Base-by-base conservation (phyloP, 2,329 filamentous ascomycete species). In the Aspergillus ruber region DNA sequence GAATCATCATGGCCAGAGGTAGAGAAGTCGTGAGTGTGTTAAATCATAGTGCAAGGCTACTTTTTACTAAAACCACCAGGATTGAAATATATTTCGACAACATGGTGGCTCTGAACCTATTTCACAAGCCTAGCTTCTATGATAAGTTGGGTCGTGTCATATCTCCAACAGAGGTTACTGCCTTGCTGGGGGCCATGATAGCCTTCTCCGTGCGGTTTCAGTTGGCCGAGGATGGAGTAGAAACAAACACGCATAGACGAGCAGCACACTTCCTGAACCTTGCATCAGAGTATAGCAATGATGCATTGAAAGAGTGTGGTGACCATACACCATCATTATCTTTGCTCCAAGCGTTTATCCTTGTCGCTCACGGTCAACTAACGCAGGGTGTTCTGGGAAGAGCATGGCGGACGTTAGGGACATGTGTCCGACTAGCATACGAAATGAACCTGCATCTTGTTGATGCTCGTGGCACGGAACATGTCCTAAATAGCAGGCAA, bases 331-430 rank as follows among this genome's bases (percentile, higher is more conserved):
- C 67, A 2, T 60, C 65, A 1, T 52, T 71, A 17, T 65, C 59
- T 46, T 46, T 71, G 13, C 50, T 72, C 6, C 69, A 72, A 49
- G 62, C 69, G 2, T 43, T 63, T 32, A 62, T 69, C 29, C 44
- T 71, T 2, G 56, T 57, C 6, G 64, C 66, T 2, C 64, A 64
- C 50, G 66, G 63, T 44, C 63, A 66, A 33, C 59, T 71, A 8
- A 65, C 60, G 1, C 56, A 59, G 17, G 64, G 66, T 18, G 69
- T 71, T 2, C 61, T 58, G 9, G 68, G 64, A 2, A 60, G 55
- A 25, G 63, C 69, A 6, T 72, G 69, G 69, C 55, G 67, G 46
- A 59, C 57, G 6, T 55, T 62, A 2, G 59, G 62, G 12, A 52
- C 45, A 3, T 61, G 57, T 45, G 54, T 65, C n/a, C 46, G 63